These are phyloP conservation scores for Pistacia vera DNA, from an alignment of 345 rosid genomes.

Conservation along the genomic window DNA sequence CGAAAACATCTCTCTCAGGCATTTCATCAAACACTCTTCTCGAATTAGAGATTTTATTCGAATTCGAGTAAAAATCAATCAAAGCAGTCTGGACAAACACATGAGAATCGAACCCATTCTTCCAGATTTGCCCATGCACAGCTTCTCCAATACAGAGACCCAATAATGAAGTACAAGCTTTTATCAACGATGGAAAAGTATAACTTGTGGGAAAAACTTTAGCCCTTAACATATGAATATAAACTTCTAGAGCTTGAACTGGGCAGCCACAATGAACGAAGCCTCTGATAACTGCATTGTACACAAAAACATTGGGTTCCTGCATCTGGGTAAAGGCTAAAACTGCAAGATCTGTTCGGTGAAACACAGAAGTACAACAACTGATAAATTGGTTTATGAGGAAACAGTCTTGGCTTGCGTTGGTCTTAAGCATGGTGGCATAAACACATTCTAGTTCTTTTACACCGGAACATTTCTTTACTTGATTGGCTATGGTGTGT, in stretches of 20 bases:
- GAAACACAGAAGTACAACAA: constrained; percentile 35
- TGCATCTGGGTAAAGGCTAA: constrained; percentile 48
- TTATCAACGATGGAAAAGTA: constrained; percentile 65
- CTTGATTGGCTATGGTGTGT: constrained; percentile 15
- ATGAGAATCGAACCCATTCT: constrained; percentile 56
- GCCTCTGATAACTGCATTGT: constrained; percentile 68
- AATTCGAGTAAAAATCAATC: constrained; percentile 56
- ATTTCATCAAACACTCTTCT: constrained; percentile 73
- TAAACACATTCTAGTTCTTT: constrained; percentile 48
- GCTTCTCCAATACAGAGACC: constrained; percentile 45
- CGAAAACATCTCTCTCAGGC: constrained; percentile 58
- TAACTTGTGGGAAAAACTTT: constrained; percentile 61
- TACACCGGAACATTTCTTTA: constrained; percentile 36
- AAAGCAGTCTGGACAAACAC: constrained; percentile 70
- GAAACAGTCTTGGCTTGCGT: constrained; percentile 57
- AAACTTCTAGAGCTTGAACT: constrained; percentile 41
- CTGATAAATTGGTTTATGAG: constrained; percentile 66
- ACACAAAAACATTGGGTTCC: constrained; percentile 64
- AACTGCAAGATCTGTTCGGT: constrained; percentile 43
- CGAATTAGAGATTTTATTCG: constrained; percentile 41
- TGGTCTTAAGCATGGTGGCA: constrained; percentile 61
- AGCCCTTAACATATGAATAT: constrained; percentile 49
- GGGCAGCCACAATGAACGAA: constrained; percentile 41
- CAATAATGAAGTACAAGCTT: constrained; percentile 46
- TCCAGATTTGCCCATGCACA: constrained; percentile 66